These are phyloP conservation scores for Lasiodiplodia citricola DNA, from an alignment of 2,329 filamentous ascomycete genomes.

Conservation along the genomic window DNA sequence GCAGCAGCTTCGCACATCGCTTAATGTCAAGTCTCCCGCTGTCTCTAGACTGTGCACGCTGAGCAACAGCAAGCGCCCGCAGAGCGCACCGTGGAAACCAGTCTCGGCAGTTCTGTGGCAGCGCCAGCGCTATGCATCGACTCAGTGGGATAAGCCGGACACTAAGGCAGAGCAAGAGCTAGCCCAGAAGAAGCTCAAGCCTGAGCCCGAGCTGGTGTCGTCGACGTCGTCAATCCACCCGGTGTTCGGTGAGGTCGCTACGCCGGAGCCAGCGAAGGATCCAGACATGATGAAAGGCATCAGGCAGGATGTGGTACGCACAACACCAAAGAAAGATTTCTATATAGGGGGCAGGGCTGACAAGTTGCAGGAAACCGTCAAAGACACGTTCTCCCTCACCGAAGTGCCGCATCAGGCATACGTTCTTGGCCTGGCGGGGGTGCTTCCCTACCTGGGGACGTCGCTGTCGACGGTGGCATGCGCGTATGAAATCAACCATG, in stretches of 20 bases:
- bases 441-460: slow-evolving; percentile 74
- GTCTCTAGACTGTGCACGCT: slow-evolving; percentile 43
- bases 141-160: slow-evolving; percentile 56
- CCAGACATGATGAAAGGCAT: slow-evolving; percentile 55
- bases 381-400: slow-evolving; percentile 54
- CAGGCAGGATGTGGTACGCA: slow-evolving; percentile 42
- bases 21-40: slow-evolving; percentile 31
- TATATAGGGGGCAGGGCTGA: background rate
- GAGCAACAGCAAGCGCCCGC: slow-evolving; percentile 33
- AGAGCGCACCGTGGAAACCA: slow-evolving; percentile 34
- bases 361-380: slow-evolving; percentile 49
- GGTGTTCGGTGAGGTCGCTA: slow-evolving; percentile 46
- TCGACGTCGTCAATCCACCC: slow-evolving; percentile 58
- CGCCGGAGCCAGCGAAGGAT: slow-evolving; percentile 38
- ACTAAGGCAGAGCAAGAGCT: slow-evolving; percentile 62
- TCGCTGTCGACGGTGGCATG: slow-evolving; percentile 83
- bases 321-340: slow-evolving; percentile 9
- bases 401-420: slow-evolving; percentile 55
- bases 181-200: slow-evolving; percentile 61
- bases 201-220: slow-evolving; percentile 66
- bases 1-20: slow-evolving; percentile 27
- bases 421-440: slow-evolving; percentile 57
- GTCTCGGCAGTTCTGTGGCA: slow-evolving; percentile 44
- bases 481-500: slow-evolving; percentile 80
- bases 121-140: slow-evolving; percentile 66